Percentiles rank a stretch among this genome's conserved stretches.
Conservation (phyloP, 2,329 filamentous ascomycete genomes). For the Neobulgaria alba region DNA sequence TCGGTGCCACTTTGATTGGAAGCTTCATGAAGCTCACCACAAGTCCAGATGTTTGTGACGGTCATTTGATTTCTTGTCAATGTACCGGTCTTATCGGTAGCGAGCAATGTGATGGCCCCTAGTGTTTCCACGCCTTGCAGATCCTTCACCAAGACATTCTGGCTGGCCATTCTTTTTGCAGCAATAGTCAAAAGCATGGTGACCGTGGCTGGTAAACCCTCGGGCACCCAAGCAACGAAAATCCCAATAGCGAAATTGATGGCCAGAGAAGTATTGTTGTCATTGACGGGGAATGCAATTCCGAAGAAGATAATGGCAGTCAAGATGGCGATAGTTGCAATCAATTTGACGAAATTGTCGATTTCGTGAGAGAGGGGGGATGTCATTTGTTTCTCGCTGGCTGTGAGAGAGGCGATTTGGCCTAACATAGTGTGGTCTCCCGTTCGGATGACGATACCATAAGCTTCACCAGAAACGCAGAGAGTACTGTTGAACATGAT, state of each 20-base stretch:
- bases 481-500: slow-evolving; percentile 44
- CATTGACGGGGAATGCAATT: slow-evolving; percentile 39
- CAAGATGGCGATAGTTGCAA: slow-evolving; percentile 32
- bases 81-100: slow-evolving; percentile 63
- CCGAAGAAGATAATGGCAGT: slow-evolving; percentile 32
- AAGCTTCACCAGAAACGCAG: slow-evolving; percentile 60
- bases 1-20: slow-evolving; percentile 7
- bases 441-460: slow-evolving; percentile 60
- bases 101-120: slow-evolving; percentile 60
- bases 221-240: slow-evolving; percentile 56
- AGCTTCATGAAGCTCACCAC: slow-evolving; percentile 12
- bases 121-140: slow-evolving; percentile 58
- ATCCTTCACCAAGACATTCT: slow-evolving; percentile 58
- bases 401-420: slow-evolving; percentile 58
- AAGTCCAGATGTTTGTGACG: slow-evolving; percentile 13
- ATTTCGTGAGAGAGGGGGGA: slow-evolving; percentile 35
- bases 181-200: slow-evolving; percentile 64
- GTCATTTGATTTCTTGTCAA: slow-evolving; percentile 36
- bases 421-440: slow-evolving; percentile 69
- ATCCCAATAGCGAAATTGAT: slow-evolving; percentile 35
- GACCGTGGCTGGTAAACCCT: slow-evolving; percentile 59
- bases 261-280: slow-evolving; percentile 35
- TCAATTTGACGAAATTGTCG: slow-evolving; percentile 32
- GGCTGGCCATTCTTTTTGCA: slow-evolving; percentile 54
- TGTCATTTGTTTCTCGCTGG: slow-evolving; percentile 46